Evolutionary conservation across 2,329 filamentous ascomycete species (phyloP), one percentile per base, ranked within the genome.

Genomic region (Hymenotorrendiella dingleyae): DNA sequence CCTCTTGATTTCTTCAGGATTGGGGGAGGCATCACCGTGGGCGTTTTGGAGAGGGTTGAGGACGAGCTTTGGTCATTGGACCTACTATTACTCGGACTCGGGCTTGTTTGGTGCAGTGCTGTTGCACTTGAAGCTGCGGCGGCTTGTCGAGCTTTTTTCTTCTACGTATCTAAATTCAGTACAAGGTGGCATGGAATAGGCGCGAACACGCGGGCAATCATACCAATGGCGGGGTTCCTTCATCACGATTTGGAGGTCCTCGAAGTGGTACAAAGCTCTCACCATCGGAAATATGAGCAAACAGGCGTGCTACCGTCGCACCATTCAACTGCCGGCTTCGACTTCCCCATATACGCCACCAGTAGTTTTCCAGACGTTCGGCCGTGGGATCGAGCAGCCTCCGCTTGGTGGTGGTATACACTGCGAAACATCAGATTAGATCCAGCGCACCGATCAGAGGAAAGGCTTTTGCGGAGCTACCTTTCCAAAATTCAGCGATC

Each of bases 331-430:
- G 58, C 24, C 72, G 52, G 30, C 45, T 45, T 37, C 49, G 47
- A 46, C 78, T 81, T 24, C 77, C 76, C 70, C 76, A 76, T 41
- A 82, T 74, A 54, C 80, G 77, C 72, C 76, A 81, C 78, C 78
- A 82, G 52, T 80, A 80, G 54, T 80, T 77, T 56, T 82, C 78
- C 16, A 81, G 63, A 14, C 78, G 74, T 45, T 72, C 73, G 21
- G 77, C 76, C 3, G 76, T 81, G n/a, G 78, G 78, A 52, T 82
- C 77, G 46, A 71, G 67, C 23, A 80, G 67, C 51, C 70, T 71
- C 54, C 74, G 73, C 48, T 74, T 73, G 12, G 75, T 81, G 22
- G 70, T 77, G 9, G 77, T 78, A 53, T 80, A 82, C 4, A 78
- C 78, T 81, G 48, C 45, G 24, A 41, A 35, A 28, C 10, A 48